Conservation (phyloP, 75 land plant genomes). For the Pinus albicaulis region DNA sequence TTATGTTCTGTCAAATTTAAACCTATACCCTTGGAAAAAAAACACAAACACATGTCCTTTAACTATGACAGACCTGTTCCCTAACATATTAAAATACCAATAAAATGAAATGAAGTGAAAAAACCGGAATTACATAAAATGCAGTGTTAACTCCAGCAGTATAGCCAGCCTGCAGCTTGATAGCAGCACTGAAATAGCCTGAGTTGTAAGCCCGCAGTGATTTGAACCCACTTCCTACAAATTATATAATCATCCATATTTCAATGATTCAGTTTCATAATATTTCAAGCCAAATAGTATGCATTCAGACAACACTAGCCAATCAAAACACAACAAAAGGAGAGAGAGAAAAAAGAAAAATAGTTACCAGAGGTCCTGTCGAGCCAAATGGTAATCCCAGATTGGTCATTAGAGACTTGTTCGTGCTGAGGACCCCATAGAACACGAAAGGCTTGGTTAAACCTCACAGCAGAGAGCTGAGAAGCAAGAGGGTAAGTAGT, state of each 20-base stretch:
- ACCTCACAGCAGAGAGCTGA: conserved; percentile 25
- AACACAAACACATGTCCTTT: too few relatives aligned
- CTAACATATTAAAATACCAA: too few relatives aligned
- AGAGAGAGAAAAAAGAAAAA: too few relatives aligned
- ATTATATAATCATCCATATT: background rate
- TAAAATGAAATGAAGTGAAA: too few relatives aligned
- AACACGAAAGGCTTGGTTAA: conserved; percentile 38
- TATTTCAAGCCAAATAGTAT: background rate
- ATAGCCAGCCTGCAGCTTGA: conserved; percentile 74
- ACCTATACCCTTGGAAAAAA: too few relatives aligned
- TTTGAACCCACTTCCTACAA: conserved; percentile 76
- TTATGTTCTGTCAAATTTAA: too few relatives aligned
- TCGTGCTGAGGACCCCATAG: conserved; percentile 75
- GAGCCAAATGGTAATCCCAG: conserved; percentile 59
- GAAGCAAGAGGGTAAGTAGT: conserved; percentile 18
- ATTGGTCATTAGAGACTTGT: conserved; percentile 29
- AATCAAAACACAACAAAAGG: too few relatives aligned
- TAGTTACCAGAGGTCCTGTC: conserved; percentile 52
- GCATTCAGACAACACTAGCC: too few relatives aligned
- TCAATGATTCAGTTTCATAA: background rate
- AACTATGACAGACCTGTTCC: too few relatives aligned
- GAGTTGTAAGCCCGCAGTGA: conserved; percentile 39
- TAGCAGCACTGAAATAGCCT: conserved; percentile 63
- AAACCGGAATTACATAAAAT: conserved; percentile 43
- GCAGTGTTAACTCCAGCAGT: conserved; percentile 81